These are phyloP conservation scores for Pichia terricola DNA, from an alignment of 1,139 yeast genomes.

Conservation along the genomic window DNA sequence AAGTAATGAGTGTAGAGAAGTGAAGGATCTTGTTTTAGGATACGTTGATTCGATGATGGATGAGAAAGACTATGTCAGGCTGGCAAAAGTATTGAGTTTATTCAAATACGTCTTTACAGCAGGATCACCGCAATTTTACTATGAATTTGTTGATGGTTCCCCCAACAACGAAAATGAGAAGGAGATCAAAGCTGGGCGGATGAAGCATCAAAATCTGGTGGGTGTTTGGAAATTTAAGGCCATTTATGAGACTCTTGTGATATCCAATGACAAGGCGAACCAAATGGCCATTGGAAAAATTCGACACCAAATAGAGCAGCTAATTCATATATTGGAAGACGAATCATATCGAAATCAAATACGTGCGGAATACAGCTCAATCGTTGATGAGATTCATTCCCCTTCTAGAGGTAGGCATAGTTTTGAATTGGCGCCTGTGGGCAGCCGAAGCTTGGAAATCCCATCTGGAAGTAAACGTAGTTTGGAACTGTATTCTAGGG, in stretches of 20 bases:
- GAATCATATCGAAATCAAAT: neutral
- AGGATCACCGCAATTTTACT: conserved; percentile 3
- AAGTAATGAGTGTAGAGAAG: conserved; percentile 1
- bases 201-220: no score
- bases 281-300: no score
- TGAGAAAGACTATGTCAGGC: neutral
- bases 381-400: conserved; percentile 3
- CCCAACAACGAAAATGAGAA: no score
- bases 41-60: neutral
- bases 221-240: neutral
- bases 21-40: neutral
- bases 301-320: no score
- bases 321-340: neutral
- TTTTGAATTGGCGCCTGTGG: conserved; percentile 1
- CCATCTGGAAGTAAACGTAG: no score
- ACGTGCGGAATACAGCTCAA: conserved; percentile 3
- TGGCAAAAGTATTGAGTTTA: neutral
- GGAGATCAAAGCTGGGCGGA: no score
- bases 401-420: conserved; percentile 6
- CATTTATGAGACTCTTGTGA: neutral
- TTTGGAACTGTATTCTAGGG: no score
- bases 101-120: conserved; percentile 1
- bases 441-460: no score
- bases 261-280: no score
- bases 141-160: conserved; percentile 1